Evolutionary conservation across 2,329 filamentous ascomycete species (phyloP).

Genomic region (Hysterium pulicare): DNA sequence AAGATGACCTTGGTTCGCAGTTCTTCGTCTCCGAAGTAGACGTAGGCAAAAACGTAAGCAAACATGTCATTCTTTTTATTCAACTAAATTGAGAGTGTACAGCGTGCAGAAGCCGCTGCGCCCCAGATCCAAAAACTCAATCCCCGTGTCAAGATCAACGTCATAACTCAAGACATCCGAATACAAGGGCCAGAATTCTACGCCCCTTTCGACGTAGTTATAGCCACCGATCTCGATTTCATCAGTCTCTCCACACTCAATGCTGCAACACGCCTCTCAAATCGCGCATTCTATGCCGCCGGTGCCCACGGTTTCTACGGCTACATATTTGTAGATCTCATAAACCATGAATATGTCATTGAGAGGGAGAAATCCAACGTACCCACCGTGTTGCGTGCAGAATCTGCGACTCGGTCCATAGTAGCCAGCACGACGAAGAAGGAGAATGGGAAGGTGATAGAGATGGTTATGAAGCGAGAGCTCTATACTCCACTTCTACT

Average conservation of each 20-base stretch:
- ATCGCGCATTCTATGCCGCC: constrained; percentile 83
- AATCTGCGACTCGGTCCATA: constrained; percentile 76
- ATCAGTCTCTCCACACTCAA: constrained; percentile 75
- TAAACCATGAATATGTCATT: constrained; percentile 85
- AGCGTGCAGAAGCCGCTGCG: constrained; percentile 76
- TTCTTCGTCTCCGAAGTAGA: constrained; percentile 73
- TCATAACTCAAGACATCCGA: constrained; percentile 63
- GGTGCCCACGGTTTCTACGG: constrained; percentile 87
- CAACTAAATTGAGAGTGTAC: constrained; percentile 14
- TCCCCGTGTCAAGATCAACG: constrained; percentile 74
- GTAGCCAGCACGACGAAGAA: constrained; percentile 67
- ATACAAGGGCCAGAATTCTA: constrained; percentile 67
- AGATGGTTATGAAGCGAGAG: constrained; percentile 89
- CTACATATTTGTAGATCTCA: constrained; percentile 90
- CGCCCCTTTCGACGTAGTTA: constrained; percentile 74
- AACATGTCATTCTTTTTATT: neutral
- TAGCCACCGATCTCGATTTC: constrained; percentile 84
- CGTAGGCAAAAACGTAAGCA: constrained; percentile 67
- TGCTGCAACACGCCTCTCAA: constrained; percentile 74
- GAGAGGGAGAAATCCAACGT: constrained; percentile 80
- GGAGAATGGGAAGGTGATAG: constrained; percentile 64
- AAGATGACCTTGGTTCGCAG: constrained; percentile 67
- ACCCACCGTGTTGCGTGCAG: constrained; percentile 54
- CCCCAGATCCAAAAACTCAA: constrained; percentile 82
- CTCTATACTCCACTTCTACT: constrained; percentile 83